Evolutionary conservation across 169 alveolate species (phyloP).

Genomic region (Eimeria tenella): DNA sequence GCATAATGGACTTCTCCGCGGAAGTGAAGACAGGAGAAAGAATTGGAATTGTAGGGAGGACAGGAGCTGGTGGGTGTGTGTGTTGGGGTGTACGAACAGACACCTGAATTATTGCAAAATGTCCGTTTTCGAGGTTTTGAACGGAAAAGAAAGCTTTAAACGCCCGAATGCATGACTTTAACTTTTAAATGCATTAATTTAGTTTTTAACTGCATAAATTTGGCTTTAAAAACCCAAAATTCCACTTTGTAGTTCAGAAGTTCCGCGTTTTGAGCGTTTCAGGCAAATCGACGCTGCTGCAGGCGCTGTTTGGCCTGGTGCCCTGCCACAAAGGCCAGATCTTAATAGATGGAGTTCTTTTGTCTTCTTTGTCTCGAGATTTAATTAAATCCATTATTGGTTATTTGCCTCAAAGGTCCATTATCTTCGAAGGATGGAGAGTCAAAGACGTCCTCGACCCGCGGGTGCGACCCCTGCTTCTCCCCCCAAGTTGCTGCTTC

Average conservation of each 20-base stretch:
- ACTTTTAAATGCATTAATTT: too few relatives aligned
- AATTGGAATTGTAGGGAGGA: constrained; percentile 92
- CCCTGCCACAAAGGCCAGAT: constrained; percentile 85
- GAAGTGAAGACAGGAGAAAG: constrained; percentile 86
- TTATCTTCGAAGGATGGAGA: constrained; percentile 82
- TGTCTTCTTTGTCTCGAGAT: constrained; percentile 68
- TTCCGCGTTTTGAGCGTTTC: too few relatives aligned
- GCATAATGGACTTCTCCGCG: constrained; percentile 83
- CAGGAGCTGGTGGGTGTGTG: constrained; percentile 90
- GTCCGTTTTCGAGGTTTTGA: too few relatives aligned
- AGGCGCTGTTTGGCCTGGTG: constrained; percentile 86
- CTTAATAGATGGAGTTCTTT: constrained; percentile 78
- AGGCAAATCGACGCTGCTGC: constrained; percentile 90
- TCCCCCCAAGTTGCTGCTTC: background rate
- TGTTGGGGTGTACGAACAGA: constrained; percentile 1
- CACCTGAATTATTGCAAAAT: background rate
- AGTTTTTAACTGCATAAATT: too few relatives aligned
- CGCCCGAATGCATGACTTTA: too few relatives aligned
- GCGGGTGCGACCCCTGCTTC: constrained; percentile 31
- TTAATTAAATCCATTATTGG: constrained; percentile 79
- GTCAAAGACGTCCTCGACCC: constrained; percentile 83
- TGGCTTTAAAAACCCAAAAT: too few relatives aligned
- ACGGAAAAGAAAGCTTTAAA: too few relatives aligned
- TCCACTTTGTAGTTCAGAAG: too few relatives aligned
- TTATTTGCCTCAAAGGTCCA: constrained; percentile 81